Base-by-base conservation (phyloP, 257 asterid species). In the Nicotiana undulata region DNA sequence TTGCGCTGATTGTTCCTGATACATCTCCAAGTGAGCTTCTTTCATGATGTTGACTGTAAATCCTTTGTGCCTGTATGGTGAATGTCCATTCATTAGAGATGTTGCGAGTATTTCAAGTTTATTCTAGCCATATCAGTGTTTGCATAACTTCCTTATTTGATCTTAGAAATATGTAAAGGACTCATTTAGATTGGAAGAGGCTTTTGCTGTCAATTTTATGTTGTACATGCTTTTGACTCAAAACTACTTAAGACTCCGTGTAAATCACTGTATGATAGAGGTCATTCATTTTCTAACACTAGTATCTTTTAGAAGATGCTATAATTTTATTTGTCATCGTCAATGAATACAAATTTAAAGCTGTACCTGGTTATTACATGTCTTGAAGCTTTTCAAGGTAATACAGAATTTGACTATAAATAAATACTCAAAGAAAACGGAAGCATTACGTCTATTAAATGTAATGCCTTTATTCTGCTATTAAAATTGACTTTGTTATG, bases 11-110 rank as follows among this genome's bases (percentile, higher is more conserved):
- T 80, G 93, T 82, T 32, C 90, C 95, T 4, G 98, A 96, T 85
- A 94, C 97, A 86, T 96, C 98, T 81, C 99, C 99, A 56, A 92
- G 99, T 95, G 79, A 88, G 96, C 82, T 46, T 20, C 20, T 80
- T 67, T 64, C 32, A 12, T 37, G 34, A 29, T 18, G 31, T 20
- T 17, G 34, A 24, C 6, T 63, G 17, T 63, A 79, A 79, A 53
- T 46, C 37, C 29, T 63, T 7, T 26, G 17, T 17, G n/a, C 20
- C 78, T 72, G 24, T 49, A 24, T 24, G 4, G 15, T 46, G 22
- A 22, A 13, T 44, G 24, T 32, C 15, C 61, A 46, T 24, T 74
- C 16, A 15, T 74, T 46, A 24, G 61, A 46, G 28, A 51, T 51
- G 56, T 15, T 55, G 60, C 6, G 10, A 17, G 60, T 55, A 55